Evolutionary conservation across 139 green algal species (phyloP).

Genomic region (Pseudopediastrum boryanum): DNA sequence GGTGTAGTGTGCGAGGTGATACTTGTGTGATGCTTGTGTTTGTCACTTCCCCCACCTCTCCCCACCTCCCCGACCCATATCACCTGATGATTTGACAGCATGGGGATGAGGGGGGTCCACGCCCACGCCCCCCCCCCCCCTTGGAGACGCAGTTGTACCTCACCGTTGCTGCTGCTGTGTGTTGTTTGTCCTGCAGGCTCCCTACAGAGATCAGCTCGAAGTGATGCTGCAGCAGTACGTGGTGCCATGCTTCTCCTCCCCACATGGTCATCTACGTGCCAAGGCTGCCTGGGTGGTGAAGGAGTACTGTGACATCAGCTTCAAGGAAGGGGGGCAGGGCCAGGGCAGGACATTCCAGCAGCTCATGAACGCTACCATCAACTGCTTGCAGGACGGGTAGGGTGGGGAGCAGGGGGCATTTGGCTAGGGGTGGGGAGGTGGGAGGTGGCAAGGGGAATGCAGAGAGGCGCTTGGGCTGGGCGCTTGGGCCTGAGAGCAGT

Average conservation of each 20-base stretch:
- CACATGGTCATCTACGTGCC: slow-evolving; percentile 81
- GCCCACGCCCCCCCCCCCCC: no score
- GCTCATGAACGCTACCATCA: slow-evolving; percentile 72
- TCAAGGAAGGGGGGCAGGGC: slow-evolving; percentile 60
- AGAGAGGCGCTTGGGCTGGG: no score
- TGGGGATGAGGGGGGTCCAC: no score
- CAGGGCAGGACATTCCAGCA: slow-evolving; percentile 68
- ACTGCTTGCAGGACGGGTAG: slow-evolving; percentile 67
- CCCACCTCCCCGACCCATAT: no score
- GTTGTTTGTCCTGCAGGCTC: slow-evolving; percentile 45
- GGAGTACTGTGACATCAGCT: slow-evolving; percentile 80
- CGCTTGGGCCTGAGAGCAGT: no score
- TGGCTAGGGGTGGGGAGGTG: neutral
- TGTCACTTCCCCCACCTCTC: no score
- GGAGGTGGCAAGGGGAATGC: neutral
- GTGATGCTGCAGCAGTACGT: slow-evolving; percentile 83
- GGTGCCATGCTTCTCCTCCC: slow-evolving; percentile 72
- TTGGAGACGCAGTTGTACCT: no score
- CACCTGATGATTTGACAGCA: no score
- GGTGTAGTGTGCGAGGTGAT: no score
- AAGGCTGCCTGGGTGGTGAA: slow-evolving; percentile 93
- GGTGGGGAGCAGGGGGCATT: neutral
- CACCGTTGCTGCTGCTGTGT: no score
- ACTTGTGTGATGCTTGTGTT: no score
- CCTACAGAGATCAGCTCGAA: slow-evolving; percentile 88